phyloP scores from a whole-genome alignment of 2,329 filamentous ascomycete genomes.

The Arthroderma sp. region DNA sequence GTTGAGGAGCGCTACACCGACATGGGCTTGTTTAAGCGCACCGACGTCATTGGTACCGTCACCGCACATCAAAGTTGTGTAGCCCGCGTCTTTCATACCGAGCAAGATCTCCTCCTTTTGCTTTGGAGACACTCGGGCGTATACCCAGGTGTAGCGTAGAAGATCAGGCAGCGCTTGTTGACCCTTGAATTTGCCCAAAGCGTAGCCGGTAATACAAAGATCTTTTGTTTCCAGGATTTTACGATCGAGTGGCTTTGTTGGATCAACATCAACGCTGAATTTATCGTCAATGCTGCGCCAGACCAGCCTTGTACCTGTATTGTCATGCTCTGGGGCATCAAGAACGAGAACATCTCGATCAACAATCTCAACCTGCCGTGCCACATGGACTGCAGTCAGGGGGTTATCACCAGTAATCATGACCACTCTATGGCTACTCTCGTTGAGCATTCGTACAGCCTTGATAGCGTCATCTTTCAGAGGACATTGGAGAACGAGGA shows the following conservation, averaged over 20 bases:
- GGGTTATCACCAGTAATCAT: slow-evolving; percentile 99
- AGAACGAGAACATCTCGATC: slow-evolving; percentile 90
- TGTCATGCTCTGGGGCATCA: slow-evolving; percentile 84
- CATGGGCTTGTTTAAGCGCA: slow-evolving; percentile 92
- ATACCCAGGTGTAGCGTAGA: slow-evolving; percentile 87
- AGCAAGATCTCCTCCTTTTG: slow-evolving; percentile 98
- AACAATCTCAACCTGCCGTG: slow-evolving; percentile 90
- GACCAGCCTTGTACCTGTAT: slow-evolving; percentile 64
- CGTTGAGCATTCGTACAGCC: slow-evolving; percentile 91
- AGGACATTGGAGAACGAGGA: slow-evolving; percentile 87
- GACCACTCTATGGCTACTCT: slow-evolving; percentile 94
- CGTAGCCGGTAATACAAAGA: slow-evolving; percentile 90
- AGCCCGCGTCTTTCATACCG: slow-evolving; percentile 88
- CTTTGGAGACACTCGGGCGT: slow-evolving; percentile 93
- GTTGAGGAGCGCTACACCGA: slow-evolving; percentile 90
- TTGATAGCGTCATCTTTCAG: slow-evolving; percentile 93
- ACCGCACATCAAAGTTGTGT: slow-evolving; percentile 97
- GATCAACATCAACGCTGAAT: slow-evolving; percentile 71
- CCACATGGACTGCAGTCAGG: slow-evolving; percentile 89
- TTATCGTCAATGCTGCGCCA: slow-evolving; percentile 95
- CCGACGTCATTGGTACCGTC: slow-evolving; percentile 98
- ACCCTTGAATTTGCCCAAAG: slow-evolving; percentile 74
- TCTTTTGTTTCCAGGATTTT: slow-evolving; percentile 77
- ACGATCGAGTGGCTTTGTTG: slow-evolving; percentile 63
- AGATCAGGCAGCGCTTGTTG: slow-evolving; percentile 64